Conservation (phyloP, 2,329 filamentous ascomycete genomes). For the Lachnellula suecica region DNA sequence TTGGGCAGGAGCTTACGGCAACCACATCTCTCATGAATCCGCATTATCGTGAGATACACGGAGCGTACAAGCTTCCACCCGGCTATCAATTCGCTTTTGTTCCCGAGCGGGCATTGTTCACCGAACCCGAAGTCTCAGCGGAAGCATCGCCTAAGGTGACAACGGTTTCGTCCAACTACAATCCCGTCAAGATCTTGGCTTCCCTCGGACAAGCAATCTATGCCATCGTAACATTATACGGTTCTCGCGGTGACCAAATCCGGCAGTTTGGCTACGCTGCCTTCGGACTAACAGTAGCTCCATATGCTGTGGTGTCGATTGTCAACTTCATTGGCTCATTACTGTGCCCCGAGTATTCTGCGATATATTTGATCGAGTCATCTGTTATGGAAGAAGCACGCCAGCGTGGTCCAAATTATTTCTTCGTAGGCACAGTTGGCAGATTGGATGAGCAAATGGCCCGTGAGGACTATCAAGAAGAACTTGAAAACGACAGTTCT, state of each 20-base stretch:
- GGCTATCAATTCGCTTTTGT: background rate
- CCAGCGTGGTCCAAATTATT: no score
- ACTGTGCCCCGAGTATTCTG: background rate
- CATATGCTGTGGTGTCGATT: background rate
- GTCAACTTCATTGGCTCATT: background rate
- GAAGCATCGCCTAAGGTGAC: background rate
- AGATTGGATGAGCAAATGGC: no score
- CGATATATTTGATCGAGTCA: background rate
- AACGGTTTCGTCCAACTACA: background rate
- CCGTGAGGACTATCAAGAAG: no score
- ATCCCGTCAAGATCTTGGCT: background rate
- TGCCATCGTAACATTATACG: background rate
- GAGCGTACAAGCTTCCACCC: no score
- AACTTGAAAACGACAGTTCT: no score
- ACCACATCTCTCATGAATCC: no score
- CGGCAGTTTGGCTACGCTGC: background rate
- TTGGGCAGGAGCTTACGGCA: no score
- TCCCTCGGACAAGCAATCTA: background rate
- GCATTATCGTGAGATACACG: no score
- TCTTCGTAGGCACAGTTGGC: no score
- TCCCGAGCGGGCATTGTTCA: background rate
- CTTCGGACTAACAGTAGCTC: background rate
- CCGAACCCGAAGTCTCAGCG: background rate
- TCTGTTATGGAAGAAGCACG: background rate
- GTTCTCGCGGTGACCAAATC: background rate